Conservation (phyloP, 345 rosid species). For the Combretum micranthum region DNA sequence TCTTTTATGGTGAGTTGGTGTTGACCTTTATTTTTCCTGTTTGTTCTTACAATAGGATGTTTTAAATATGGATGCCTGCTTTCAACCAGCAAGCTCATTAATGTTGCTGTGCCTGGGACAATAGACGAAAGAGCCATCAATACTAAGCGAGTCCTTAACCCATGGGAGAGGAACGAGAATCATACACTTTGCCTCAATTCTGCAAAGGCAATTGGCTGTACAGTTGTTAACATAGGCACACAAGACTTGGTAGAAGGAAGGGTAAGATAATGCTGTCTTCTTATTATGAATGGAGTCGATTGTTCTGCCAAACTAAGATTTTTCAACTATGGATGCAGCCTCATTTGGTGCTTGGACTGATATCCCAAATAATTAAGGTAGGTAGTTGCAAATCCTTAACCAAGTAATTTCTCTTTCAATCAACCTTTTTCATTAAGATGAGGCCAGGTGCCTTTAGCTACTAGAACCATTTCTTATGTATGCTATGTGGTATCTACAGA, state of each 20-base stretch:
- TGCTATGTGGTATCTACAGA: constrained; percentile 32
- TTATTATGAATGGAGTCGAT: constrained; percentile 8
- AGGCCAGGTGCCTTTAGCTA: background rate
- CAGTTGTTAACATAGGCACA: constrained; percentile 74
- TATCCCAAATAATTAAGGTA: constrained; percentile 95
- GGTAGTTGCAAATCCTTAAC: background rate
- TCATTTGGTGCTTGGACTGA: constrained; percentile 80
- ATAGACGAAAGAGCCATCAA: constrained; percentile 93
- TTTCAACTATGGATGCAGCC: constrained; percentile 43
- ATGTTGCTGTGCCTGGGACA: constrained; percentile 85
- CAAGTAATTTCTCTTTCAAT: background rate
- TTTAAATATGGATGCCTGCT: constrained; percentile 13
- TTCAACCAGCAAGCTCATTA: constrained; percentile 70
- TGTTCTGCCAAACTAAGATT: constrained; percentile 3
- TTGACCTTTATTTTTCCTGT: constrained; percentile 1
- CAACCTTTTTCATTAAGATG: background rate
- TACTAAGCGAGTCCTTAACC: constrained; percentile 70
- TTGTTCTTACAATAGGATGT: background rate
- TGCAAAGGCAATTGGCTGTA: constrained; percentile 88
- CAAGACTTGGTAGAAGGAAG: constrained; percentile 90
- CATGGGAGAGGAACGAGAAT: constrained; percentile 93
- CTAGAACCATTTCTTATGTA: background rate
- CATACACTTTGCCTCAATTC: constrained; percentile 93
- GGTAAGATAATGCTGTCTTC: constrained; percentile 33
- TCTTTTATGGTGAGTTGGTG: constrained; percentile 53